Evolutionary conservation across 805 yeast genomes (phyloP), one percentile per base, ranked within the genome.

Genomic region (Blastobotrys parvus): DNA sequence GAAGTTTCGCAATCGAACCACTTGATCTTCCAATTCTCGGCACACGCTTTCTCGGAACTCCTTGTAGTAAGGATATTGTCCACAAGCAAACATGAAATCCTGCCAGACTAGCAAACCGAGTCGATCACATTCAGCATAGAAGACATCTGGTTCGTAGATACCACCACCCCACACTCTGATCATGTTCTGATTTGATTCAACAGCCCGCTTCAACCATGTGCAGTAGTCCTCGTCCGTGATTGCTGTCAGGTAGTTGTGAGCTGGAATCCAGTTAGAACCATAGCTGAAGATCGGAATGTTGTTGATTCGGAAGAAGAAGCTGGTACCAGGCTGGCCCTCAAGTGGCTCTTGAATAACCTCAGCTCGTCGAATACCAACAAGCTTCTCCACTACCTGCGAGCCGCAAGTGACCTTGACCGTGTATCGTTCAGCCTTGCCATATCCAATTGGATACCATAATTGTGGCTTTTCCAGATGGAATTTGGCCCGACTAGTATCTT

Each of bases 1-100:
- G 47, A 65, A 60, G 43, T 68, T 64, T 48, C 74, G 56, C 41
- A 74, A 51, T 40, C 78, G 49, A 37, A 49, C 54, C 31, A 74
- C 52, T 46, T 72, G 75, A 41, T 60, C 56, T 16, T 44, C 51
- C 1, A 62, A 65, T 47, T 74, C 79, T 10, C 50, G 44, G 7
- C 48, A 30, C 3, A 74, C 72, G 35, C 53, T 55, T 3, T 52
- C 54, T 18, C 63, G 50, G 45, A 71, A 70, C 10, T 51, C 57
- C 2, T 53, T 53, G 47, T 69, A 61, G 3, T 63, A 71, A 3
- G 78, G 78, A 46, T 74, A 74, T 39, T 68, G 72, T 1, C 77
- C 78, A 58, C 79, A 74, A 2, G 75, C 78, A 61, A 74, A 74
- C 77, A 73, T 68, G 53, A 74, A 71, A 51, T 74, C 79, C 42